Evolutionary conservation across 352 stramenopile species (phyloP).

Genomic region (Blastocystis sp.): DNA sequence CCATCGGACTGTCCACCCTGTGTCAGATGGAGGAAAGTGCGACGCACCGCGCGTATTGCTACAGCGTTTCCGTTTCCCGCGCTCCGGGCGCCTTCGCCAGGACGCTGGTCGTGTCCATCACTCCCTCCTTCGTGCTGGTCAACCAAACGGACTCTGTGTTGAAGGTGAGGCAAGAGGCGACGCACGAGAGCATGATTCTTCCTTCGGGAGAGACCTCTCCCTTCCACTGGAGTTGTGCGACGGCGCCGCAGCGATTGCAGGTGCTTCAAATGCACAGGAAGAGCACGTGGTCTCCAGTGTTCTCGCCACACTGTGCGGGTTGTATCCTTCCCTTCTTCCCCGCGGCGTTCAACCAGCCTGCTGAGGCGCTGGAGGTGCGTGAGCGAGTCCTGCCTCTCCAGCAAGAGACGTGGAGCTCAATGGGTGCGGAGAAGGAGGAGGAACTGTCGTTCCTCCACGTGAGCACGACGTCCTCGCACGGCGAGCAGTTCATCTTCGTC

Average conservation of each 20-base stretch:
- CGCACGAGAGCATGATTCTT: not conserved
- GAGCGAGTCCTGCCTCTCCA: not conserved
- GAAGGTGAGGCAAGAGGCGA: not conserved
- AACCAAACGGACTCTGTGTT: not conserved
- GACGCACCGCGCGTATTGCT: not conserved
- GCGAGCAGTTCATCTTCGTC: not conserved
- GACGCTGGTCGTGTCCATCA: constrained; percentile 33
- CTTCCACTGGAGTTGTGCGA: not conserved
- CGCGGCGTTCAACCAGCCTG: not conserved
- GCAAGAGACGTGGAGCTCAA: not conserved
- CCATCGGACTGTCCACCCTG: not conserved
- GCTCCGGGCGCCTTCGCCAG: constrained; percentile 53
- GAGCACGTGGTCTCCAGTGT: not conserved
- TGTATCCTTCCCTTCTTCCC: not conserved
- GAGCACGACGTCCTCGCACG: not conserved
- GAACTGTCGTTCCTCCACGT: not conserved
- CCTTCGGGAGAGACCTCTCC: not conserved
- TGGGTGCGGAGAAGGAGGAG: too few species aligned
- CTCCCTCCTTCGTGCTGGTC: constrained; percentile 24
- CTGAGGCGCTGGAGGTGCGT: not conserved
- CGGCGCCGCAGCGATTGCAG: not conserved
- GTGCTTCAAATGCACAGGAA: not conserved
- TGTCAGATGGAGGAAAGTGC: not conserved
- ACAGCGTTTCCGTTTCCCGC: constrained; percentile 16
- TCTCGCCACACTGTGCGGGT: not conserved